phyloP scores from a whole-genome alignment of 306 rosid genomes.

The Spatholobus suberectus region DNA sequence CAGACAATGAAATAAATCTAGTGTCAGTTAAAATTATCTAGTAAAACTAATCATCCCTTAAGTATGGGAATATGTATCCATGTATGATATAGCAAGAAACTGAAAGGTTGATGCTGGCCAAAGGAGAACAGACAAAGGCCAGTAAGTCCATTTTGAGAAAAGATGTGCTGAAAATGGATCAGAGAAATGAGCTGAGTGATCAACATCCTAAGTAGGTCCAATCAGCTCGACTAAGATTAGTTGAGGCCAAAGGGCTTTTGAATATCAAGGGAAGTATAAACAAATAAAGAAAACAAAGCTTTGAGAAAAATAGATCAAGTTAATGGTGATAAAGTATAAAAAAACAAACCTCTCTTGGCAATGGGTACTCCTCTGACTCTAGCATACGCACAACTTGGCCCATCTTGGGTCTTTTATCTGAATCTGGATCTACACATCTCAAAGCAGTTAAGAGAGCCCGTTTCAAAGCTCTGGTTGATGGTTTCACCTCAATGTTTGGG shows the following conservation, averaged over 20 bases:
- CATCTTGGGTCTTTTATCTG: conserved; percentile 26
- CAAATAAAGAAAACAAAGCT: conserved; percentile 9
- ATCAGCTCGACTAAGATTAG: neutral
- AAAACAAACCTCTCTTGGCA: conserved; percentile 24
- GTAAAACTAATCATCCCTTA: conserved; percentile 16
- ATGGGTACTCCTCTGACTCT: conserved; percentile 21
- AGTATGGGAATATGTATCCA: neutral
- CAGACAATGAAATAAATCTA: neutral
- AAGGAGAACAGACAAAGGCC: neutral
- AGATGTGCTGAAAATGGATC: neutral
- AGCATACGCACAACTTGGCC: conserved; percentile 28
- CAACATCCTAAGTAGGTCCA: conserved; percentile 12
- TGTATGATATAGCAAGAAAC: neutral
- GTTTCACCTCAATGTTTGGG: conserved; percentile 15
- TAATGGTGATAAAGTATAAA: neutral
- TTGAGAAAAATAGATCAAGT: neutral
- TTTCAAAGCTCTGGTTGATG: conserved; percentile 18
- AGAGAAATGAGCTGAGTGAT: conserved; percentile 2
- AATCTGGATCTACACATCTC: conserved; percentile 35
- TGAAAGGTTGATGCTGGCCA: neutral
- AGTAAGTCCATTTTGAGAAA: neutral
- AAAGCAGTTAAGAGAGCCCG: conserved; percentile 29
- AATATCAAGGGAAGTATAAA: neutral
- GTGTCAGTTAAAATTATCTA: neutral
- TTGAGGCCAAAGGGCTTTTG: neutral